These are phyloP conservation scores for Candida sithepensis DNA, from an alignment of 805 yeast species.

Conservation along the genomic window DNA sequence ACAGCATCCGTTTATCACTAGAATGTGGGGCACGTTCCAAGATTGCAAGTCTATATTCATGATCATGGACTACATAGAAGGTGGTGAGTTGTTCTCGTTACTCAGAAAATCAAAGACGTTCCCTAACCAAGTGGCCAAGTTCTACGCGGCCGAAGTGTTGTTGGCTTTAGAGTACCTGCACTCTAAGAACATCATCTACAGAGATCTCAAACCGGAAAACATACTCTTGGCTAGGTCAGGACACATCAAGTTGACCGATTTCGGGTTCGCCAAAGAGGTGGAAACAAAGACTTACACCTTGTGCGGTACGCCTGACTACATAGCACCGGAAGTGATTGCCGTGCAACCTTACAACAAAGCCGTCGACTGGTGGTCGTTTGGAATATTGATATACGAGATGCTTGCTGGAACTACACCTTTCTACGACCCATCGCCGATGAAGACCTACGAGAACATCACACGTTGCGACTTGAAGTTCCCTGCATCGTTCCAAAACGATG, in stretches of 20 bases:
- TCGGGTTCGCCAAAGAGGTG: constrained; percentile 63
- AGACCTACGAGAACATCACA: constrained; percentile 57
- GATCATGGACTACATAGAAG: constrained; percentile 67
- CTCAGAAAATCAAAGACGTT: constrained; percentile 56
- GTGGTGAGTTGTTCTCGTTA: constrained; percentile 56
- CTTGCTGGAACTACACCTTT: constrained; percentile 61
- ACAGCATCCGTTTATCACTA: constrained; percentile 56
- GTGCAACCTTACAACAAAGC: constrained; percentile 61
- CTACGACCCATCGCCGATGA: constrained; percentile 62
- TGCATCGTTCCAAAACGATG: constrained; percentile 53
- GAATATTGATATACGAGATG: constrained; percentile 59
- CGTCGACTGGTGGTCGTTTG: constrained; percentile 66
- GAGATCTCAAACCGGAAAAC: constrained; percentile 62
- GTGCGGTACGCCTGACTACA: constrained; percentile 64
- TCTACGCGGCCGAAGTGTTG: constrained; percentile 60
- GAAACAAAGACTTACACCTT: constrained; percentile 57
- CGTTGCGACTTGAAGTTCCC: constrained; percentile 55
- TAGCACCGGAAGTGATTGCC: constrained; percentile 62
- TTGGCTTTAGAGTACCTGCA: constrained; percentile 57
- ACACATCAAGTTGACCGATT: constrained; percentile 58
- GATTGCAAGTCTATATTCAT: constrained; percentile 54
- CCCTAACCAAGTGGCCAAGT: constrained; percentile 62
- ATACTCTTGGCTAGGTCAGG: constrained; percentile 57
- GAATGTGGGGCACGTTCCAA: constrained; percentile 67
- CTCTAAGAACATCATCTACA: constrained; percentile 53